Percentiles rank a stretch among this genome's conserved stretches.
Evolutionary conservation across 2,329 filamentous ascomycete species (phyloP).

Genomic region (Ophiostoma quercus): DNA sequence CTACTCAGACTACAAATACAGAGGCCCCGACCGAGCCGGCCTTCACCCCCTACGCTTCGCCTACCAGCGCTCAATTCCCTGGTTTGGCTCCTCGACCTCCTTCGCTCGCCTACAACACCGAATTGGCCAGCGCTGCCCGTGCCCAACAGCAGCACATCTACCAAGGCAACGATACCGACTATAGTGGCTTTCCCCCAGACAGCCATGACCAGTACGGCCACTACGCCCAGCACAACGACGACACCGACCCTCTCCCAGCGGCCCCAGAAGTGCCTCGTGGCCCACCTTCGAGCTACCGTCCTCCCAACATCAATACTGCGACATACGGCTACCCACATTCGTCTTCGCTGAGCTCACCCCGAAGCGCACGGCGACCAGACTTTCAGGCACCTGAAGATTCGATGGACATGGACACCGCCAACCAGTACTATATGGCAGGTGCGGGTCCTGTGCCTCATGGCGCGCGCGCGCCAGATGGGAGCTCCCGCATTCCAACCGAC

Average conservation of each 20-base stretch:
- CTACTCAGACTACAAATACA: constrained; percentile 51
- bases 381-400: constrained; percentile 23
- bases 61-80: constrained; percentile 47
- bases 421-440: constrained; percentile 34
- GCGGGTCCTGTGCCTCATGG: constrained; percentile 3
- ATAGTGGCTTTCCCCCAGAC: constrained; percentile 27
- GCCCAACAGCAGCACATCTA: neutral
- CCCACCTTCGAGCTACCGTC: constrained; percentile 54
- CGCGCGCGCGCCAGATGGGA: constrained; percentile 7
- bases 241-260: constrained; percentile 39
- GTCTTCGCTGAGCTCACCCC: constrained; percentile 10
- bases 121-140: constrained; percentile 32
- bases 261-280: constrained; percentile 58
- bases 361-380: constrained; percentile 27
- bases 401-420: constrained; percentile 28
- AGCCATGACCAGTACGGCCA: constrained; percentile 20
- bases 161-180: neutral
- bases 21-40: constrained; percentile 55
- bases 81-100: constrained; percentile 56
- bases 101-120: constrained; percentile 45
- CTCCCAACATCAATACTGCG: constrained; percentile 36
- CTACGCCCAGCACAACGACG: constrained; percentile 8
- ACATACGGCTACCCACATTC: constrained; percentile 28
- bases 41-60: constrained; percentile 53
- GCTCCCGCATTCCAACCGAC: constrained; percentile 28